phyloP scores from a whole-genome alignment of 2,329 filamentous ascomycete species.

The Colletotrichum musicola region DNA sequence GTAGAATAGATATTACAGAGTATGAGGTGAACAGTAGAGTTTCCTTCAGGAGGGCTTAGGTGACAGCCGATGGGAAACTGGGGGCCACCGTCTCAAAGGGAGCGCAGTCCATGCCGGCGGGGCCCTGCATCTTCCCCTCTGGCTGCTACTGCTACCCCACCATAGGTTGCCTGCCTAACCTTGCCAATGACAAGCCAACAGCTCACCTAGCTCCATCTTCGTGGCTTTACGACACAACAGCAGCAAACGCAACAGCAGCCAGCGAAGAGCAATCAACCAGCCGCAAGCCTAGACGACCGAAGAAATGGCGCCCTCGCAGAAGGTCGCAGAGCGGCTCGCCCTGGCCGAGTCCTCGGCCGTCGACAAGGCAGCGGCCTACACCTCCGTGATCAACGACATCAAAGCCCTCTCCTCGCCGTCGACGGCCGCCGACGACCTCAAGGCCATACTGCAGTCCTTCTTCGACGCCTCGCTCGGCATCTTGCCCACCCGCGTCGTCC shows the following conservation, averaged over 20 bases:
- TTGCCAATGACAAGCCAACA: slow-evolving; percentile 33
- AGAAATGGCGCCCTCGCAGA: slow-evolving; percentile 53
- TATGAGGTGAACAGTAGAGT: too few relatives aligned
- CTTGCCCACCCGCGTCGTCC: slow-evolving; percentile 79
- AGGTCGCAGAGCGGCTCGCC: slow-evolving; percentile 59
- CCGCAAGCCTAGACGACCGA: background rate
- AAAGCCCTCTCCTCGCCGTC: slow-evolving; percentile 54
- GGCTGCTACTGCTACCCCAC: slow-evolving; percentile 40
- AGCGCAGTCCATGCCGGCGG: background rate
- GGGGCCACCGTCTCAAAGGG: too few relatives aligned
- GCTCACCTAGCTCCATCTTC: slow-evolving; percentile 25
- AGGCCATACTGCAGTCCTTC: slow-evolving; percentile 75
- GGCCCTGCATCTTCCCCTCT: slow-evolving; percentile 21
- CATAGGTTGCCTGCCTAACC: slow-evolving; percentile 39
- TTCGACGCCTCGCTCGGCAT: slow-evolving; percentile 79
- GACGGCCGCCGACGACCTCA: slow-evolving; percentile 68
- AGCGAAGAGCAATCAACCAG: too few relatives aligned
- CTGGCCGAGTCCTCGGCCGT: slow-evolving; percentile 50
- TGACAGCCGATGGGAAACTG: too few relatives aligned
- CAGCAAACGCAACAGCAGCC: background rate
- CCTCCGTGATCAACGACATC: slow-evolving; percentile 59
- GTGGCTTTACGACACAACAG: slow-evolving; percentile 3
- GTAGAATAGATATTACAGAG: too few relatives aligned
- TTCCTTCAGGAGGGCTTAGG: too few relatives aligned
- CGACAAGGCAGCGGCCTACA: slow-evolving; percentile 61